Conservation (phyloP, 208 protist species). For the Polymyxa betae region DNA sequence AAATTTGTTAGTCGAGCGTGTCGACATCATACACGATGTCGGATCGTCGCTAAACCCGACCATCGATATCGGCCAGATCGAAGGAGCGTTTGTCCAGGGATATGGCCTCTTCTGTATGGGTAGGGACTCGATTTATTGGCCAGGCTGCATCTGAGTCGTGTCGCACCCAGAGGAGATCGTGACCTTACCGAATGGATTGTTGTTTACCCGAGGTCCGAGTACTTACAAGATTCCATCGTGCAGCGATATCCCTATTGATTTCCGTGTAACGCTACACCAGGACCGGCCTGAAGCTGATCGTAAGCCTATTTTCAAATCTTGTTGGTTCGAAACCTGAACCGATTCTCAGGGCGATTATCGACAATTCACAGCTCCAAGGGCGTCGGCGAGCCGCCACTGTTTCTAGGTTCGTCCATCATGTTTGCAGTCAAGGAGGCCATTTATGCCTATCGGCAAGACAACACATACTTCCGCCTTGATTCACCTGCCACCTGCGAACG, state of each 20-base stretch:
- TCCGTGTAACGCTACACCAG: constrained; percentile 78
- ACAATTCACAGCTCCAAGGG: constrained; percentile 69
- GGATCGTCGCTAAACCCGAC: constrained; percentile 70
- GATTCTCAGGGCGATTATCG: constrained; percentile 66
- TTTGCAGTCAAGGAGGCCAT: constrained; percentile 82
- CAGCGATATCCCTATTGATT: constrained; percentile 78
- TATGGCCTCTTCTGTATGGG: constrained; percentile 53
- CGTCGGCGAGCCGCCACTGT: constrained; percentile 85
- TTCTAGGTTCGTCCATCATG: constrained; percentile 74
- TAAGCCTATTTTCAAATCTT: not conserved
- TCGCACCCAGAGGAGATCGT: not conserved
- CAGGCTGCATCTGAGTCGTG: not conserved
- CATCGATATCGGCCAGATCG: constrained; percentile 74
- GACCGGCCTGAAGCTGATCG: constrained; percentile 66
- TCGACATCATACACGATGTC: constrained; percentile 71
- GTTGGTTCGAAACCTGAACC: constrained; percentile 39
- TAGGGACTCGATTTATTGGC: not conserved
- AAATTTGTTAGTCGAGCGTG: constrained; percentile 61
- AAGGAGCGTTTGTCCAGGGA: constrained; percentile 59
- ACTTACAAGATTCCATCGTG: constrained; percentile 79
- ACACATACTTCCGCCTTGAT: constrained; percentile 68
- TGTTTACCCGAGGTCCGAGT: constrained; percentile 65
- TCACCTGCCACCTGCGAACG: constrained; percentile 74
- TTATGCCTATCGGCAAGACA: constrained; percentile 66
- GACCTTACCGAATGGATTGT: constrained; percentile 54